phyloP scores from a whole-genome alignment of 495 filamentous ascomycete genomes.

The Tuber brumale region DNA sequence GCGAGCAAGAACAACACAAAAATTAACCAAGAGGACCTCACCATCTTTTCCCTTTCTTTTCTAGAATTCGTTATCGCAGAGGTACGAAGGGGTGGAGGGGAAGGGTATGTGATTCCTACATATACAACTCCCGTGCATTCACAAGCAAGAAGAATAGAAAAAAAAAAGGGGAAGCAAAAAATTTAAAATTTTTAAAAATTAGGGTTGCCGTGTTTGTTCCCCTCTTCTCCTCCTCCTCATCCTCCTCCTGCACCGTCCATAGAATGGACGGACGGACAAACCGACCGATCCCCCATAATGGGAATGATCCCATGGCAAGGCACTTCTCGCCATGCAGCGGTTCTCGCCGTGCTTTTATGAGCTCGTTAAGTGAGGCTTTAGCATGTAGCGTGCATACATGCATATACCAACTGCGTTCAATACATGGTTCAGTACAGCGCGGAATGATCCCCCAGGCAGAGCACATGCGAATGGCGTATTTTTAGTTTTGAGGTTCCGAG shows the following conservation, averaged over 20 bases:
- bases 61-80: background rate
- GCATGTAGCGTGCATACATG: too few relatives aligned
- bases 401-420: too few relatives aligned
- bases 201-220: too few relatives aligned
- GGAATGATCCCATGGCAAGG: background rate
- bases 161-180: too few relatives aligned
- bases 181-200: too few relatives aligned
- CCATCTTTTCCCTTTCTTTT: background rate
- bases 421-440: too few relatives aligned
- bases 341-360: background rate
- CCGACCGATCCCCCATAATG: background rate
- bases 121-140: background rate
- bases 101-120: background rate
- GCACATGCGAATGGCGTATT: background rate
- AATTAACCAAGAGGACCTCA: background rate
- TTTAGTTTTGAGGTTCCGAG: background rate
- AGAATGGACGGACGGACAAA: background rate
- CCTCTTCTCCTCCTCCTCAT: too few relatives aligned
- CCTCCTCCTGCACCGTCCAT: background rate
- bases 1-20: background rate
- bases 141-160: background rate
- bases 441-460: too few relatives aligned
- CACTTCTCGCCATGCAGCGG: background rate
- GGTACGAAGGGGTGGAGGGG: background rate
- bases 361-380: too few relatives aligned